Percentiles rank a stretch among this genome's conserved stretches.
phyloP scores from a whole-genome alignment of 1,139 yeast species.

The Kluyveromyces sp. region DNA sequence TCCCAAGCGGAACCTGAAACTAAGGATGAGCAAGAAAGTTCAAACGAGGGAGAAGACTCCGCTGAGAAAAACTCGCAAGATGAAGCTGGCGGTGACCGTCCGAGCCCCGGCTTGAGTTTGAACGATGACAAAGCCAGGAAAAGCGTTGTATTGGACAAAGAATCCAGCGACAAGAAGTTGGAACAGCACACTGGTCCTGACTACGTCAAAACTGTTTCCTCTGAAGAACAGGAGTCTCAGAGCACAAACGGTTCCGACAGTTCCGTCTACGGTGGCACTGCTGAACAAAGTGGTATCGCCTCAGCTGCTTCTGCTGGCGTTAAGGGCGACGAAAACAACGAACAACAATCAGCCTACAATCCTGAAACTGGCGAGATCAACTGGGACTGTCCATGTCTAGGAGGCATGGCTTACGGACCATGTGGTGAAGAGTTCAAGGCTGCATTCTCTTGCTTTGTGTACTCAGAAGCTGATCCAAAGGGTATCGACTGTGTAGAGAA shows the following conservation, averaged over 20 bases:
- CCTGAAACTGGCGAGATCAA: constrained; percentile 98
- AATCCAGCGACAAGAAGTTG: background rate
- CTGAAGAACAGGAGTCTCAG: constrained; percentile 4
- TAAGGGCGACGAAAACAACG: constrained; percentile 22
- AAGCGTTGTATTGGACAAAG: background rate
- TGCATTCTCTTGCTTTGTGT: constrained; percentile 93
- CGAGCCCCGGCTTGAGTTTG: background rate
- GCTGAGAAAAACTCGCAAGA: constrained; percentile 1
- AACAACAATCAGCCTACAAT: constrained; percentile 67
- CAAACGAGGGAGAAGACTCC: background rate
- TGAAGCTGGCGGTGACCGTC: background rate
- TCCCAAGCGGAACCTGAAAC: no score
- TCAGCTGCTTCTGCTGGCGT: constrained; percentile 1
- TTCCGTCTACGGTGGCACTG: background rate
- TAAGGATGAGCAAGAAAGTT: no score
- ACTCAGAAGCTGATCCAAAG: constrained; percentile 92
- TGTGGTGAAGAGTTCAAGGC: constrained; percentile 97
- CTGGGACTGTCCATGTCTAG: constrained; percentile 99
- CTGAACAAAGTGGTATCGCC: background rate
- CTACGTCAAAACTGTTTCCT: constrained; percentile 1
- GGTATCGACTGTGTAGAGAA: constrained; percentile 95
- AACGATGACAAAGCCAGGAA: background rate
- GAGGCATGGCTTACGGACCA: constrained; percentile 98
- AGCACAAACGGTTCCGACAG: background rate
- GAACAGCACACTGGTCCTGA: constrained; percentile 3